Evolutionary conservation across 2,329 filamentous ascomycete species (phyloP), one percentile per base, ranked within the genome.

Genomic region (Fusarium stilboides): DNA sequence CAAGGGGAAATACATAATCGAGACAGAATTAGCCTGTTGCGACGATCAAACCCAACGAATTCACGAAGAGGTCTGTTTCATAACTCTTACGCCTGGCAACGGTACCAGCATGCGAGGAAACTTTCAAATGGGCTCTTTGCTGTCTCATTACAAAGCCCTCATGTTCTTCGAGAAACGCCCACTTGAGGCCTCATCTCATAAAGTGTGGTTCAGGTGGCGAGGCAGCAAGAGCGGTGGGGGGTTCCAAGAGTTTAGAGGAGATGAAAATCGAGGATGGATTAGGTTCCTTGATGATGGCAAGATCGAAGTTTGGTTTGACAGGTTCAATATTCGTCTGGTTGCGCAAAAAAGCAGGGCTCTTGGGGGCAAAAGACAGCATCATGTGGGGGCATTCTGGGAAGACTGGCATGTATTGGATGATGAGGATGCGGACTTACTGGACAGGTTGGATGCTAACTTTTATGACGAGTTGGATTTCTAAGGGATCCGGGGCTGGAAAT

Each of bases 321-420:
- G 40, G 14, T 2, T 45, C 2, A 34, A 22, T 3, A 24, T 50
- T 1, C 17, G 13, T 0, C 33, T 63, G 0, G 9, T 15, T 1
- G 33, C 61, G 1, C 26, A 40, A 5, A 64, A 57, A 4, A 28
- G 8, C 3, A 39, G 33, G 5, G 14, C n/a, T 1, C 9, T 50
- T 0, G 47, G 36, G 2, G 49, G 20, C 4, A n/a, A 6, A 2
- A 2, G 6, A 0, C 49, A 45, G 9, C 50, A 63, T 12, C 10
- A 1, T 5, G 13, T n/a, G 2, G 2, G n/a, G 5, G 5, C 0
- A 1, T 57, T 63, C 33, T 63, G 49, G 58, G 24, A 24, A 6
- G 22, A 50, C 2, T 63, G 50, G 43, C 58, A 57, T 24, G 43
- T 50, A 1, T 40, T 44, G 14, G 58, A 63, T 17, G 9, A n/a